Evolutionary conservation across 768 basidiomycete species (phyloP).

Genomic region (Termitomyces sp.): DNA sequence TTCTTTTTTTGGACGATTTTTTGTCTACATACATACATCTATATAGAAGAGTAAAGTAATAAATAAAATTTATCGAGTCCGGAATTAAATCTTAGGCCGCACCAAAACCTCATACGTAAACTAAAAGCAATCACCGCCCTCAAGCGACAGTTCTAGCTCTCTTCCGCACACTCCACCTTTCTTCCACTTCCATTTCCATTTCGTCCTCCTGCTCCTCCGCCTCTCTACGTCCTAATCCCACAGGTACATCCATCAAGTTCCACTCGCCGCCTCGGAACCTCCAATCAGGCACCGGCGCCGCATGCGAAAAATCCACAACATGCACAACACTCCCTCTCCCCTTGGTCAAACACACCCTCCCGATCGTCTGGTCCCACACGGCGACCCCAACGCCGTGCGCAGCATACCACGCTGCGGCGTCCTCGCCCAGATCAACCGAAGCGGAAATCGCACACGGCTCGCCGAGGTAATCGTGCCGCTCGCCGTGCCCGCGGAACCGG

Average conservation of each 20-base stretch:
- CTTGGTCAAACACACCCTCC: constrained; percentile 49
- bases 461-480: background rate
- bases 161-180: background rate
- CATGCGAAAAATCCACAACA: constrained; percentile 43
- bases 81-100: background rate
- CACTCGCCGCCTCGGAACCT: constrained; percentile 22
- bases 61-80: background rate
- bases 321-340: constrained; percentile 31
- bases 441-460: background rate
- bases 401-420: constrained; percentile 10
- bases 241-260: constrained; percentile 20
- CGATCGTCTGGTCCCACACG: constrained; percentile 63
- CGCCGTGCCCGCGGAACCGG: background rate
- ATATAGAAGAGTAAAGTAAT: background rate
- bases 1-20: background rate
- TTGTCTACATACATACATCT: background rate
- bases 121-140: too few species aligned
- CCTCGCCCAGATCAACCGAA: background rate
- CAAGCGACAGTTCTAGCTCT: background rate
- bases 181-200: too few species aligned
- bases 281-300: constrained; percentile 19
- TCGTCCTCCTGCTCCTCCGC: background rate
- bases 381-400: constrained; percentile 37
- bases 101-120: too few species aligned
- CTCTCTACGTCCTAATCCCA: constrained; percentile 7